Conservation (phyloP, 1,284 basidiomycete species). For the Phellopilus nigrolimitatus region DNA sequence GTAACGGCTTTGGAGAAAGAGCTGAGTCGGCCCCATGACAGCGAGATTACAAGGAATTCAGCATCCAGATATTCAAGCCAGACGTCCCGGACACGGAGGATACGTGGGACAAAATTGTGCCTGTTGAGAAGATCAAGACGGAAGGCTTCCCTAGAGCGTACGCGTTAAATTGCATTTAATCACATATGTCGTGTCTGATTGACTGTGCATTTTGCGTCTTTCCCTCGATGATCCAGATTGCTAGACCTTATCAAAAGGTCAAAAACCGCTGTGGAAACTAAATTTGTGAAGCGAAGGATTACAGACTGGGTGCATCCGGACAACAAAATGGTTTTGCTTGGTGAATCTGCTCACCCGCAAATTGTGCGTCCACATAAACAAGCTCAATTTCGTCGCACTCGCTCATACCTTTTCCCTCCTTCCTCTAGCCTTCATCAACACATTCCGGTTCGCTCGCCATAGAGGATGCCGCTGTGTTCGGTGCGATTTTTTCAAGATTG, state of each 20-base stretch:
- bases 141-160: constrained; percentile 32
- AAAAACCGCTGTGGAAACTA: constrained; percentile 28
- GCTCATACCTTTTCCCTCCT: not conserved
- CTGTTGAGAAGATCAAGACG: constrained; percentile 27
- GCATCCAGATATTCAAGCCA: constrained; percentile 31
- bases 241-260: constrained; percentile 30
- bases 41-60: constrained; percentile 25
- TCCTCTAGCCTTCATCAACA: constrained; percentile 43
- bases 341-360: constrained; percentile 46
- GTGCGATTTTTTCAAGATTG: constrained; percentile 52
- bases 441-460: constrained; percentile 46
- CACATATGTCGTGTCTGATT: not conserved
- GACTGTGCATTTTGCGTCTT: no score
- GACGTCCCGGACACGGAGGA: constrained; percentile 25
- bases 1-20: not conserved
- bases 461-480: constrained; percentile 56
- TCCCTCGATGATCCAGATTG: constrained; percentile 21
- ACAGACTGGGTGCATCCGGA: constrained; percentile 53
- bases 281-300: constrained; percentile 36
- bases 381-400: constrained; percentile 4
- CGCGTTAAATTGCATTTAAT: constrained; percentile 25
- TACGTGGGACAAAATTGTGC: constrained; percentile 28
- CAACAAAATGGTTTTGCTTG: constrained; percentile 39
- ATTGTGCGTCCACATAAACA: constrained; percentile 28
- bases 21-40: constrained; percentile 11